Percentiles rank a stretch among this genome's conserved stretches.
phyloP scores from a whole-genome alignment of 305 asterid species.

The Coffea humblotiana region DNA sequence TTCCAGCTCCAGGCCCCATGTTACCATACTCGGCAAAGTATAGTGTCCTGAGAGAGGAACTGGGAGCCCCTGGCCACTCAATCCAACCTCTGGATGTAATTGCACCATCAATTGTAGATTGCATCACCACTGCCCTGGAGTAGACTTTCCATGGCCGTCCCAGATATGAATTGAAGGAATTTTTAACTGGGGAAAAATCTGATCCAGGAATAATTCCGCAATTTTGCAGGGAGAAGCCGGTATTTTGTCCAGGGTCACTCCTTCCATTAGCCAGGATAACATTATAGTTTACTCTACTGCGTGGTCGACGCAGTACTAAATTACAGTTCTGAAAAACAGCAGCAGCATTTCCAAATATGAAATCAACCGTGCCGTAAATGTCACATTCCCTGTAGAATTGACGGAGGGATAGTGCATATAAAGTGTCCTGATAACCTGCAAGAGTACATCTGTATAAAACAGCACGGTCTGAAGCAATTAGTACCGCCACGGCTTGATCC shows the following conservation, averaged over 20 bases:
- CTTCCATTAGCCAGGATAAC: slow-evolving; percentile 49
- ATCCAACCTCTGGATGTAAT: slow-evolving; percentile 61
- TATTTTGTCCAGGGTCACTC: slow-evolving; percentile 65
- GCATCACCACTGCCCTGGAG: slow-evolving; percentile 72
- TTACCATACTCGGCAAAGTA: slow-evolving; percentile 65
- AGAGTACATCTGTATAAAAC: slow-evolving; percentile 64
- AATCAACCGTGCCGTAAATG: slow-evolving; percentile 47
- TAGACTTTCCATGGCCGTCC: slow-evolving; percentile 76
- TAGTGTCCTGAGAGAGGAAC: slow-evolving; percentile 37
- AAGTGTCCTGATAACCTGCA: slow-evolving; percentile 70
- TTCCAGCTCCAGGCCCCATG: slow-evolving; percentile 49
- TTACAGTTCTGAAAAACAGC: slow-evolving; percentile 64
- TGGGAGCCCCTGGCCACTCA: slow-evolving; percentile 57
- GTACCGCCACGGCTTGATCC: slow-evolving; percentile 63
- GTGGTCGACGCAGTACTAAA: slow-evolving; percentile 53
- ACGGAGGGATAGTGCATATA: slow-evolving; percentile 64
- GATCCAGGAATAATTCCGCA: slow-evolving; percentile 23
- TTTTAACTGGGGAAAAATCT: slow-evolving; percentile 37
- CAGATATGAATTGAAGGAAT: slow-evolving; percentile 40
- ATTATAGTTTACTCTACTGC: slow-evolving; percentile 35
- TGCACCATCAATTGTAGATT: slow-evolving; percentile 53
- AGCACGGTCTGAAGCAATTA: slow-evolving; percentile 58
- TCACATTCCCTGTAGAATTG: slow-evolving; percentile 79
- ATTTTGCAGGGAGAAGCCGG: slow-evolving; percentile 64
- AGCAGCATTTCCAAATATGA: slow-evolving; percentile 73